Base-by-base conservation (phyloP, 306 rosid species). In the Amphicarpaea edgeworthii region DNA sequence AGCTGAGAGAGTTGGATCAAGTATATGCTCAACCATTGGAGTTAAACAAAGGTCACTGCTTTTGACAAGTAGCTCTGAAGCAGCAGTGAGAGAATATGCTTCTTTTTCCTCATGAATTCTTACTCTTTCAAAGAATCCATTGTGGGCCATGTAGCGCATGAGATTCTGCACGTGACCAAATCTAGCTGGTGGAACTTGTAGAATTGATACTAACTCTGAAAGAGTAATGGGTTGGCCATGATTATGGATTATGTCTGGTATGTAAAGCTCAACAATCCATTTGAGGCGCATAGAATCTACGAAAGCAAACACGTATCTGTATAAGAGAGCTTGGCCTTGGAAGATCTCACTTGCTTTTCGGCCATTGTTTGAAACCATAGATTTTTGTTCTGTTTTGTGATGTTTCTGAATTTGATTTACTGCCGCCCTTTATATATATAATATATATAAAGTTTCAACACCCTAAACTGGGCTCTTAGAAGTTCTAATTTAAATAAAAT, bases 161-260 rank as follows among this genome's bases (percentile, higher is more conserved):
- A 86, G 80, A 23, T 85, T 49, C 32, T 45, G 3, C 21, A 83
- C 41, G 4, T 26, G 4, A 2, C 45, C 8, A 2, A 73, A 12
- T 46, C 74, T 86, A 0, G 67, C 6, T 1, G 70, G 81, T 24
- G 60, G 69, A 67, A 86, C 50, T 0, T 83, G 64, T 26, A 86
- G 75, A 2, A 74, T 62, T 20, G 80, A 66, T 41, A 67, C 76
- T 78, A 86, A 78, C 9, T 81, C 53, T 5, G 47, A 43, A 2
- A 81, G 72, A 14, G 82, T 70, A 16, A 81, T 76, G 1, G 85
- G 85, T 40, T 83, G 43, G 72, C 83, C 82, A 61, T 45, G 70
- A 15, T 67, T 43, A 57, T 67, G 40, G 72, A 67, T 3, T 72
- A 59, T 73, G 58, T 60, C 16, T 45, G 70, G 63, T 19, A 75